These are phyloP conservation scores for Brassica carinata DNA, from an alignment of 345 rosid species.

Conservation along the genomic window DNA sequence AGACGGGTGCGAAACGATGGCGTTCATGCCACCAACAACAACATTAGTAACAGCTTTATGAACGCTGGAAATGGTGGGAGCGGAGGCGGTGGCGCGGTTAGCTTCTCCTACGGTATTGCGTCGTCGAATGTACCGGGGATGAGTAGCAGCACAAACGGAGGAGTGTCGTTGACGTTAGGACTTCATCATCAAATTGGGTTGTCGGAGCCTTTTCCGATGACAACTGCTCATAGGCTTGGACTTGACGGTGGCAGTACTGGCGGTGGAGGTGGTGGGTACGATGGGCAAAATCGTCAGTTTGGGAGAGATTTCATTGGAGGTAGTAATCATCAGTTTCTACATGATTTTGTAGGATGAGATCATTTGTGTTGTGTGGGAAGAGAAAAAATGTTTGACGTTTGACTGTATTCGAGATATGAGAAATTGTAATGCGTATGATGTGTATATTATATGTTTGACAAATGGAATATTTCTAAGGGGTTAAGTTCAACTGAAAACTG, in stretches of 20 bases:
- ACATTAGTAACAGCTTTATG: constrained; percentile 41
- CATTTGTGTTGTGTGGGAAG: constrained; percentile 10
- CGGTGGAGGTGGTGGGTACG: constrained; percentile 57
- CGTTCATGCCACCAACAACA: constrained; percentile 25
- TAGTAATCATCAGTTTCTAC: constrained; percentile 67
- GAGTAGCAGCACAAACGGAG: constrained; percentile 46
- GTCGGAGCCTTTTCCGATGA: constrained; percentile 69
- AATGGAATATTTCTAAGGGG: constrained; percentile 21
- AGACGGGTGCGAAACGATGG: constrained; percentile 55
- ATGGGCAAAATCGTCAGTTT: constrained; percentile 63
- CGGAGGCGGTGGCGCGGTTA: constrained; percentile 38
- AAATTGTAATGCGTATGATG: constrained; percentile 29
- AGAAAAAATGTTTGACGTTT: constrained; percentile 18
- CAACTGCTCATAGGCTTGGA: constrained; percentile 66
- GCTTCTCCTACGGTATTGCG: constrained; percentile 40
- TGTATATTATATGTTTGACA: constrained; percentile 18
- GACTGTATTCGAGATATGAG: constrained; percentile 16
- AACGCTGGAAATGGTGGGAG: constrained; percentile 45
- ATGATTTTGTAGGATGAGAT: constrained; percentile 82
- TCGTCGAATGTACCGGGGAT: constrained; percentile 41
- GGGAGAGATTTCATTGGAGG: constrained; percentile 75
- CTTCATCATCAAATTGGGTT: constrained; percentile 81
- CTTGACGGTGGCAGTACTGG: constrained; percentile 53
- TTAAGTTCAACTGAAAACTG: no score
- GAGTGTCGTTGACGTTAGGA: constrained; percentile 85